Conservation (phyloP, 768 basidiomycete species). For the Lactarius evosmus region DNA sequence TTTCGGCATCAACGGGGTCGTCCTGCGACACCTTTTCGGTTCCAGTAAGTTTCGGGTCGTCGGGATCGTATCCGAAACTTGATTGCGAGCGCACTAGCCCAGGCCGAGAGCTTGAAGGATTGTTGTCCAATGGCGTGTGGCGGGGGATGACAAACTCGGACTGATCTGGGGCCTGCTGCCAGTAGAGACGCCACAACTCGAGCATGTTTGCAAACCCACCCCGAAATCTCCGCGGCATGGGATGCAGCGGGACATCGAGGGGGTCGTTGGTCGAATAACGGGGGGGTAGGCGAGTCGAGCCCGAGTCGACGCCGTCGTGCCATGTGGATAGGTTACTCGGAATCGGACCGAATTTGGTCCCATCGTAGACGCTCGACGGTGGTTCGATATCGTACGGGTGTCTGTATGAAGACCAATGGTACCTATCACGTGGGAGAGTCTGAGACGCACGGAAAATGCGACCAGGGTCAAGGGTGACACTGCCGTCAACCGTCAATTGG, state of each 20-base stretch:
- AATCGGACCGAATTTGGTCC: conserved; percentile 13
- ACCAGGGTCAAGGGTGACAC: conserved; percentile 5
- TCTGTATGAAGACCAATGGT: conserved; percentile 52
- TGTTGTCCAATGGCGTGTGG: neutral
- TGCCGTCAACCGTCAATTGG: conserved; percentile 16
- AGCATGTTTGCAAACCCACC: conserved; percentile 26
- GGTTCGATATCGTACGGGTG: conserved; percentile 62
- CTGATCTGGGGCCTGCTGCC: conserved; percentile 16
- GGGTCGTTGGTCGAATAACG: conserved; percentile 18
- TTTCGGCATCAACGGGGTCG: conserved; percentile 61
- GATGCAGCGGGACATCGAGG: conserved; percentile 7
- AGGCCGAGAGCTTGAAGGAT: neutral
- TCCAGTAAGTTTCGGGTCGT: conserved; percentile 70
- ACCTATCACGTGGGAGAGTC: conserved; percentile 34
- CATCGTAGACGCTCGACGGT: conserved; percentile 43
- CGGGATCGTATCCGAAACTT: conserved; percentile 45
- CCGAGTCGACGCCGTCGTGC: neutral
- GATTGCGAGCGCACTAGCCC: conserved; percentile 10
- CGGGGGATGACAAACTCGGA: conserved; percentile 18
- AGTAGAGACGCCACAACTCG: conserved; percentile 24
- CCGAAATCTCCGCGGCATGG: conserved; percentile 22
- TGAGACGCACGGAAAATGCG: conserved; percentile 4
- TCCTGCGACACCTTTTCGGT: conserved; percentile 47
- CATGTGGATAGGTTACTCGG: conserved; percentile 32
- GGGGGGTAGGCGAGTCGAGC: conserved; percentile 17